These are phyloP conservation scores for Fusarium euwallaceae DNA, from an alignment of 2,329 filamentous ascomycete species.

Conservation along the genomic window DNA sequence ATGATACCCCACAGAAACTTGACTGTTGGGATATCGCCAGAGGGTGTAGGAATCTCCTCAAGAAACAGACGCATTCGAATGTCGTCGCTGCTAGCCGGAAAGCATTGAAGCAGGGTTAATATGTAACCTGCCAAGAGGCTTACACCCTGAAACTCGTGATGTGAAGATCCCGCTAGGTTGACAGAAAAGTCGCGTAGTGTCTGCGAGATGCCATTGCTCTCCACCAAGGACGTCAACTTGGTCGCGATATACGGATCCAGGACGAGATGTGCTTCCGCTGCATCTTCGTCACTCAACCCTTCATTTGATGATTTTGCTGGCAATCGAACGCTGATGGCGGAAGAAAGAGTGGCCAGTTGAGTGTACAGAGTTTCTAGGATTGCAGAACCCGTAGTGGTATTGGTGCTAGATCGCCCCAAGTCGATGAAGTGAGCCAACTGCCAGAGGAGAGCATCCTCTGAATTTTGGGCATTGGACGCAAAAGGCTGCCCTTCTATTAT, in stretches of 20 bases:
- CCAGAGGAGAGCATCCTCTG: constrained; percentile 67
- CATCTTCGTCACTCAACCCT: constrained; percentile 23
- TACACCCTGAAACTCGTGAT: constrained; percentile 55
- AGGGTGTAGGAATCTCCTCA: constrained; percentile 51
- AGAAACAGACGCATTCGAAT: constrained; percentile 95
- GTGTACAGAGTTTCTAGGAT: constrained; percentile 67
- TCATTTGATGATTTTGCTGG: constrained; percentile 36
- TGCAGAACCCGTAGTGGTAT: constrained; percentile 52
- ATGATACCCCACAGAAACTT: constrained; percentile 84
- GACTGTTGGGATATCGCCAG: constrained; percentile 69
- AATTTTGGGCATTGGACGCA: constrained; percentile 38
- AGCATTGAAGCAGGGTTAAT: constrained; percentile 85
- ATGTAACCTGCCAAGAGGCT: constrained; percentile 88
- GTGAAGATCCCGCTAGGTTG: constrained; percentile 49
- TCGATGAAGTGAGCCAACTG: constrained; percentile 77
- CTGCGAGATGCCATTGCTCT: constrained; percentile 77
- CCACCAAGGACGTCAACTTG: constrained; percentile 78
- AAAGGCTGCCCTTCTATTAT: constrained; percentile 55
- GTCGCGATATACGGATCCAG: constrained; percentile 71
- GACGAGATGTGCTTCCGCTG: constrained; percentile 33
- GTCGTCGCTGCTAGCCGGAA: constrained; percentile 84
- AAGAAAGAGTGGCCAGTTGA: constrained; percentile 65
- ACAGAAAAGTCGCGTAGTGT: constrained; percentile 52
- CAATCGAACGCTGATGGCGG: constrained; percentile 64
- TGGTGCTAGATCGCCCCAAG: constrained; percentile 59